Evolutionary conservation across 805 yeast species (phyloP).

Genomic region (Candida cerambycidarum): DNA sequence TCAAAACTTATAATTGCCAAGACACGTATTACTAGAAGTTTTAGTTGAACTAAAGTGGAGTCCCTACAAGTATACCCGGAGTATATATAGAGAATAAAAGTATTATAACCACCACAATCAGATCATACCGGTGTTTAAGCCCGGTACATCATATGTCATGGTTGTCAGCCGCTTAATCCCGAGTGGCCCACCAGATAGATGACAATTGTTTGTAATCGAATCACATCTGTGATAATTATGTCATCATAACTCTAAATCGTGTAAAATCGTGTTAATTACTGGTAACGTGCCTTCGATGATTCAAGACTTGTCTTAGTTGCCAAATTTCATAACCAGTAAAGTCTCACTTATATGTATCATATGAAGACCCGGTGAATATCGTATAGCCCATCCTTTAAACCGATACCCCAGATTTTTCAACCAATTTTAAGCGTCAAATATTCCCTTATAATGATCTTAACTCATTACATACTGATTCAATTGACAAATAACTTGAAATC

Average conservation of each 20-base stretch:
- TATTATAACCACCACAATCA: neutral
- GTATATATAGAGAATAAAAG: neutral
- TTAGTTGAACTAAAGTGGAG: too few species aligned
- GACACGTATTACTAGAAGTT: too few species aligned
- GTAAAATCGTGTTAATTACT: too few species aligned
- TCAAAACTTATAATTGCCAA: too few species aligned
- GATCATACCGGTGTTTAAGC: constrained; percentile 4
- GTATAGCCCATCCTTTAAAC: constrained; percentile 2
- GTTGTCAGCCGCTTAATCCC: constrained; percentile 4
- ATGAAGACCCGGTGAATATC: constrained; percentile 5
- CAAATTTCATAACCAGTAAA: neutral
- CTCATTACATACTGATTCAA: too few species aligned
- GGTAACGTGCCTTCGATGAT: too few species aligned
- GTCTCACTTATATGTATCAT: neutral
- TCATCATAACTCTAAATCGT: too few species aligned
- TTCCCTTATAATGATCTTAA: neutral
- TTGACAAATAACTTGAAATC: neutral
- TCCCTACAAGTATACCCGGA: too few species aligned
- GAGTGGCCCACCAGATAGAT: too few species aligned
- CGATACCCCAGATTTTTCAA: constrained; percentile 7
- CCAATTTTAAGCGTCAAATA: neutral
- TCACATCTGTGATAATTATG: too few species aligned
- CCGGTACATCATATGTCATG: neutral
- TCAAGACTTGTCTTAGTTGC: too few species aligned
- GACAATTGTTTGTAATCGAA: too few species aligned